Evolutionary conservation across 768 basidiomycete species (phyloP).

Genomic region (Tephrocybe sp.): DNA sequence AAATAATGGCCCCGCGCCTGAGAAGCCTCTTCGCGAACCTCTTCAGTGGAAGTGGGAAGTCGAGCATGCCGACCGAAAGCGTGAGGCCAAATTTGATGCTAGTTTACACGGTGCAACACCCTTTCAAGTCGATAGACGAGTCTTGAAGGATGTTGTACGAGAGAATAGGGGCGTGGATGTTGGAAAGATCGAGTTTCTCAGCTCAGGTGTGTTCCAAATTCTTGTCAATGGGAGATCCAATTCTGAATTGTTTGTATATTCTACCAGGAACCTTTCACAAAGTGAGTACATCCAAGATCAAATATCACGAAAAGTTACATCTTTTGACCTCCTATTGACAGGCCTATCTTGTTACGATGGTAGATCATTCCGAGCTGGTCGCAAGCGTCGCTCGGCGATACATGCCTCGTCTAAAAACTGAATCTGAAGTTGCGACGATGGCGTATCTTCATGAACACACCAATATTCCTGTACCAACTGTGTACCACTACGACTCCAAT

Average conservation of each 20-base stretch:
- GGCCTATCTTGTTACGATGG: slow-evolving; percentile 76
- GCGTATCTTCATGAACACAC: slow-evolving; percentile 73
- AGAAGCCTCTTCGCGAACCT: slow-evolving; percentile 18
- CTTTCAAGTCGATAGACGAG: slow-evolving; percentile 72
- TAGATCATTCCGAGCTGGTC: slow-evolving; percentile 59
- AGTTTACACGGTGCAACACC: slow-evolving; percentile 59
- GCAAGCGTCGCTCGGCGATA: slow-evolving; percentile 81
- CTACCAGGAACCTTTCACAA: slow-evolving; percentile 80
- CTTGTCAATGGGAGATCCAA: slow-evolving; percentile 14
- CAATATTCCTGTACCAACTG: slow-evolving; percentile 66
- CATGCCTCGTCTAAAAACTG: slow-evolving; percentile 84
- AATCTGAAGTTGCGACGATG: slow-evolving; percentile 85
- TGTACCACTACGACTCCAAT: slow-evolving; percentile 79
- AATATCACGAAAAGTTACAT: not conserved
- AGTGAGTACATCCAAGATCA: slow-evolving; percentile 32
- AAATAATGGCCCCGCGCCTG: slow-evolving; percentile 7
- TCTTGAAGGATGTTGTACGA: slow-evolving; percentile 74
- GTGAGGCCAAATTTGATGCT: slow-evolving; percentile 62
- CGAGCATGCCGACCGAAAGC: slow-evolving; percentile 68
- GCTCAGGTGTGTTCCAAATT: slow-evolving; percentile 53
- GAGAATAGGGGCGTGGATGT: slow-evolving; percentile 68
- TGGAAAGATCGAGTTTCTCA: slow-evolving; percentile 69
- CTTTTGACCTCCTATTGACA: slow-evolving; percentile 24
- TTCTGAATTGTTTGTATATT: slow-evolving; percentile 5
- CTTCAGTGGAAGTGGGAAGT: slow-evolving; percentile 70